Conservation (phyloP, 2,329 filamentous ascomycete genomes). For the Alternaria brassicae region DNA sequence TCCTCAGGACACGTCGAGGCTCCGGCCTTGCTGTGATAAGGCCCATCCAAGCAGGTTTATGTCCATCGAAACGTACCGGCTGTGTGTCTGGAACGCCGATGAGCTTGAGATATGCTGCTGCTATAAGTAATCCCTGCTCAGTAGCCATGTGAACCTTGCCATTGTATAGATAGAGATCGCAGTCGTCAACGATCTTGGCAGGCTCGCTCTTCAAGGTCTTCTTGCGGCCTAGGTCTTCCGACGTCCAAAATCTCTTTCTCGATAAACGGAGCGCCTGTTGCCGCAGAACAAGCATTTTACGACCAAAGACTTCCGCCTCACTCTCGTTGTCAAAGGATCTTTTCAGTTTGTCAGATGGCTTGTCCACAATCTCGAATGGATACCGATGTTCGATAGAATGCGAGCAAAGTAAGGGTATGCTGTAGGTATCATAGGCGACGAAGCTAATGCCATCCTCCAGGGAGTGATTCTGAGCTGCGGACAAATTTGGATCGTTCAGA, state of each 20-base stretch:
- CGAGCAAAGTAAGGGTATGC: constrained; percentile 25
- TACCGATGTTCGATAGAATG: constrained; percentile 8
- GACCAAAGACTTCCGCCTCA: constrained; percentile 11
- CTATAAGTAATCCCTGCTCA: constrained; percentile 23
- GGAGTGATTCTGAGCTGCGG: constrained; percentile 4
- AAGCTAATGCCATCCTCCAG: constrained; percentile 1
- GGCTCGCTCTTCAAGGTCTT: background rate
- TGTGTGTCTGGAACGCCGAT: constrained; percentile 23
- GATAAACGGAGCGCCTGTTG: constrained; percentile 1
- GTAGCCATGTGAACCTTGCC: constrained; percentile 25
- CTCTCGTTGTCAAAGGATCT: background rate
- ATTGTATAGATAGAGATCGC: constrained; percentile 28
- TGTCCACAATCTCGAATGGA: background rate
- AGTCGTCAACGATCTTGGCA: constrained; percentile 15
- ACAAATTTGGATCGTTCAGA: background rate
- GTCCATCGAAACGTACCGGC: constrained; percentile 26
- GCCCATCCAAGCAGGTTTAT: constrained; percentile 25
- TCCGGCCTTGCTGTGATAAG: background rate
- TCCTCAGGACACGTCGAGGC: background rate
- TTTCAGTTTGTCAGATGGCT: background rate
- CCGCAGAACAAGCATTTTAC: constrained; percentile 5
- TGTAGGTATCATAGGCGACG: constrained; percentile 17
- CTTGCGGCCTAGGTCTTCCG: constrained; percentile 17
- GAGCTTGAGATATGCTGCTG: constrained; percentile 23
- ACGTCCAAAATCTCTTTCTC: constrained; percentile 4